Evolutionary conservation across 1,284 basidiomycete genomes (phyloP), one percentile per base, ranked within the genome.

Genomic region (Ceratobasidium sp.): DNA sequence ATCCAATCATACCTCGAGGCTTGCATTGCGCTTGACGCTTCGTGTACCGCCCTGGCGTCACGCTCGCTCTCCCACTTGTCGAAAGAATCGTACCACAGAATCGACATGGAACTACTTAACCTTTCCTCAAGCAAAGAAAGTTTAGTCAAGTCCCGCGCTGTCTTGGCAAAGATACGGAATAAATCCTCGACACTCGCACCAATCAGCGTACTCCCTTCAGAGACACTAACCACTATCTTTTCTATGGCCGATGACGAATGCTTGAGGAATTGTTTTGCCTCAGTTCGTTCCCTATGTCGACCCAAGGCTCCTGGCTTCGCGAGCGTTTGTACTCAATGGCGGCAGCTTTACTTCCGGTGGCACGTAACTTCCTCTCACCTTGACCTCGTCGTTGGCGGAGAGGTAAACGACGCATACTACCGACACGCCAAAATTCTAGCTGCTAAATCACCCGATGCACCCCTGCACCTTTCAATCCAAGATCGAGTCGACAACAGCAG

Each of bases 171-270:
- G 20, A 54, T 54, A 54, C 52, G 52, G 23, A 54, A 54, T n/a
- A 54, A n/a, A n/a, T 54, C 52, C 23, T n/a, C 20, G 20, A n/a
- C 52, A 54, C 52, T 54, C 52, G 8, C 52, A 8, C 52, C 52
- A n/a, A 54, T 54, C 52, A 54, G 52, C 52, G n/a, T 20, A 54
- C 52, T 54, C 52, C 52, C 52, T n/a, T 54, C 52, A n/a, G 52
- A 54, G 52, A 54, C 23, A 20, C 52, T 54, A 20, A n/a, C 23
- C 18, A 8, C 18, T n/a, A n/a, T 54, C 18, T 54, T 54, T 54
- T 54, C 52, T 18, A 54, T 54, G 20, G 52, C 52, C 8, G 23
- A n/a, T n/a, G 8, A 54, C 18, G 52, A 54, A 54, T 54, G 52
- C 8, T 18, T 16, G 46, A 46, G 46, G 8, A 27, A 38, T 16